phyloP scores from a whole-genome alignment of 257 asterid genomes.

The Petunia axillaris region DNA sequence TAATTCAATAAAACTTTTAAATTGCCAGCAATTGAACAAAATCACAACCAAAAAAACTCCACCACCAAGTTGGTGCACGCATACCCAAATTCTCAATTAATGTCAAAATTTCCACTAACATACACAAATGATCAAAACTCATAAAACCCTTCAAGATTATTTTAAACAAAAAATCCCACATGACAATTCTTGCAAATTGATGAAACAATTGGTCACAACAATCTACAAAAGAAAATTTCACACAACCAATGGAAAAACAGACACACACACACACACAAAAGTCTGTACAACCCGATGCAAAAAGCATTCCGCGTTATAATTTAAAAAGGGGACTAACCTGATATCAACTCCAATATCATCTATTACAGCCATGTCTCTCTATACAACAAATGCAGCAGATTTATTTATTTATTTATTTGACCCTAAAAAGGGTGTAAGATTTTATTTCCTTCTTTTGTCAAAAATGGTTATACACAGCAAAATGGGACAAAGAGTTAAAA shows the following conservation, averaged over 20 bases:
- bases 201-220: slow-evolving; percentile 8
- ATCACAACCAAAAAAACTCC: neutral
- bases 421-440: neutral
- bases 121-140: neutral
- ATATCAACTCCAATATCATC: slow-evolving; percentile 54
- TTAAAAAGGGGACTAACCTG: slow-evolving; percentile 39
- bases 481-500: neutral
- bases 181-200: neutral
- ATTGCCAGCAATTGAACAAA: neutral
- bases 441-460: neutral
- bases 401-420: neutral
- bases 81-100: neutral
- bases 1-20: neutral
- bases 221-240: neutral
- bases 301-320: too few relatives aligned
- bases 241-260: neutral
- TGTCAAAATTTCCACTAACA: neutral
- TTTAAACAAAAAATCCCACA: neutral
- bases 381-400: slow-evolving; percentile 6
- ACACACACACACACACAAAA: neutral
- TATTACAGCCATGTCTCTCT: slow-evolving; percentile 27
- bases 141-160: slow-evolving; percentile 18
- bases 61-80: neutral
- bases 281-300: too few relatives aligned
- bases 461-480: neutral